Conservation (phyloP, 1,139 yeast species). For the Sugiyamaella sp. region DNA sequence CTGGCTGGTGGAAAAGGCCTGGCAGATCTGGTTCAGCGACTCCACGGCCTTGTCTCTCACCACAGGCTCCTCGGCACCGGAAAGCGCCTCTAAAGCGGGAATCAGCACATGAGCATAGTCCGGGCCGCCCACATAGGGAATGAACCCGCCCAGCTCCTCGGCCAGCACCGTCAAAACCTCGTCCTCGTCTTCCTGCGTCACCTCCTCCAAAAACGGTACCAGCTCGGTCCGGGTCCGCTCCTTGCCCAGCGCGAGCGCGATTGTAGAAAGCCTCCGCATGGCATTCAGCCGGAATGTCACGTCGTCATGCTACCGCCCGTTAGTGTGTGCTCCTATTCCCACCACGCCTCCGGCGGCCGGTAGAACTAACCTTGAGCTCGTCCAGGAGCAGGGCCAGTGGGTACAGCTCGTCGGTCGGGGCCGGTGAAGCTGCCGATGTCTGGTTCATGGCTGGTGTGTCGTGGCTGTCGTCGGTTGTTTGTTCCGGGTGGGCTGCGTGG, state of each 20-base stretch:
- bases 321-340: neutral
- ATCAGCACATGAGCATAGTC: slow-evolving; percentile 74
- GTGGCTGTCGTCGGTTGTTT: neutral
- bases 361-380: slow-evolving; percentile 63
- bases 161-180: slow-evolving; percentile 96
- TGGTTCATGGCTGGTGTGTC: neutral
- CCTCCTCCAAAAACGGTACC: slow-evolving; percentile 84
- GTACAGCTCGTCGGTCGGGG: slow-evolving; percentile 62
- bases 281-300: slow-evolving; percentile 92
- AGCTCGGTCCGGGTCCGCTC: slow-evolving; percentile 89
- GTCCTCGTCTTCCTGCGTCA: slow-evolving; percentile 97
- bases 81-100: slow-evolving; percentile 84
- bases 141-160: slow-evolving; percentile 82
- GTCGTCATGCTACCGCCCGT: slow-evolving; percentile 69
- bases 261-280: slow-evolving; percentile 91
- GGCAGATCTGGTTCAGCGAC: slow-evolving; percentile 73
- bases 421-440: neutral
- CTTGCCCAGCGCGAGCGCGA: slow-evolving; percentile 93
- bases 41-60: slow-evolving; percentile 94
- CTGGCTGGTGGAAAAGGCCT: slow-evolving; percentile 67
- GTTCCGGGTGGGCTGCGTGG: too few relatives aligned
- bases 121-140: slow-evolving; percentile 87
- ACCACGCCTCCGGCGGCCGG: slow-evolving; percentile 4
- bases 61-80: slow-evolving; percentile 96
- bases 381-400: slow-evolving; percentile 97